Percentiles rank a stretch among this genome's conserved stretches.
These are phyloP conservation scores for Brassica nigra DNA, from an alignment of 345 rosid genomes.

Conservation along the genomic window DNA sequence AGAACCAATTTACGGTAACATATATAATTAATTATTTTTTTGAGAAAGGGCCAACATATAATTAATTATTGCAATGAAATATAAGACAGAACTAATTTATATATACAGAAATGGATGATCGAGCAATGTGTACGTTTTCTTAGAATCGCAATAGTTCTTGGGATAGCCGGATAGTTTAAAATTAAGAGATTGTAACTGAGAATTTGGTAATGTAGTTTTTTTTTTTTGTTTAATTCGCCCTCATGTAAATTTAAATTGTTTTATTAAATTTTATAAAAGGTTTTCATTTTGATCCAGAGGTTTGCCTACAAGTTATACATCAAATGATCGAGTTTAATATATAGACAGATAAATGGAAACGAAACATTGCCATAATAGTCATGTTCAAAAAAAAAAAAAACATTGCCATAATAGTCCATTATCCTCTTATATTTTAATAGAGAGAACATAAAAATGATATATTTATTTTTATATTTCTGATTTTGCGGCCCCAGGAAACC, in stretches of 20 bases:
- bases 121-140: not conserved
- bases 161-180: not conserved
- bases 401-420: not conserved
- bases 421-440: not conserved
- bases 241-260: not conserved
- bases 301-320: not conserved
- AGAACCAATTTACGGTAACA: not conserved
- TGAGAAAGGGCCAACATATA: too few species aligned
- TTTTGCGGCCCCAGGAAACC: slow-evolving; percentile 39
- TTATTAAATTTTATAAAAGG: not conserved
- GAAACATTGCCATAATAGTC: not conserved
- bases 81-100: not conserved
- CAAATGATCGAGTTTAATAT: not conserved
- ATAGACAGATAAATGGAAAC: not conserved
- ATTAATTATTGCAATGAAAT: too few species aligned
- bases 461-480: not conserved
- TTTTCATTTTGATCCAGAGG: not conserved
- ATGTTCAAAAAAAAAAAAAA: too few species aligned
- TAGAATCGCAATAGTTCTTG: not conserved
- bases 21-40: too few species aligned
- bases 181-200: not conserved
- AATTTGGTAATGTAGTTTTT: not conserved
- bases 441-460: not conserved
- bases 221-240: not conserved
- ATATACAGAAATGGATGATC: not conserved